Conservation (phyloP, 495 filamentous ascomycete genomes). For the Pyronema domesticum region DNA sequence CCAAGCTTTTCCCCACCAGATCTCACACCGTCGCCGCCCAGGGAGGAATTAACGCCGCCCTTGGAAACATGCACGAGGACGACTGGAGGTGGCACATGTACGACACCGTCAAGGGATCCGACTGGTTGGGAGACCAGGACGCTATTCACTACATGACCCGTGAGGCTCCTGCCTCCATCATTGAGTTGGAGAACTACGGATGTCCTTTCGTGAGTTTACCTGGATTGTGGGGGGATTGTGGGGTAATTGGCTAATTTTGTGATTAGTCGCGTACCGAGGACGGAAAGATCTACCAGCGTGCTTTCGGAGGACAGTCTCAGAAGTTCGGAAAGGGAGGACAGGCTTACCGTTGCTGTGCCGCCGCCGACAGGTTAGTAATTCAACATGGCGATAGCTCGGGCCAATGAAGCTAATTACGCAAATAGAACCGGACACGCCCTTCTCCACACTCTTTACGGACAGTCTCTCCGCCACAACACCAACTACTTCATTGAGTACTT, state of each 20-base stretch:
- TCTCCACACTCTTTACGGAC: conserved; percentile 92
- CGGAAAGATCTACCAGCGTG: conserved; percentile 93
- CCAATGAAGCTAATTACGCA: background rate
- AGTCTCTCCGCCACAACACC: conserved; percentile 89
- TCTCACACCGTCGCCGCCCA: conserved; percentile 91
- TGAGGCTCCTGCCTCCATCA: conserved; percentile 77
- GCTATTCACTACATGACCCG: conserved; percentile 99
- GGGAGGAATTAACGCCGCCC: conserved; percentile 86
- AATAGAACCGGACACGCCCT: conserved; percentile 84
- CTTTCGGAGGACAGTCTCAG: conserved; percentile 91
- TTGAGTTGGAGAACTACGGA: conserved; percentile 93
- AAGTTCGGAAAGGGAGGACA: conserved; percentile 91
- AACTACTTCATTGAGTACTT: conserved; percentile 99
- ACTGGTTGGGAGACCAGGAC: conserved; percentile 98
- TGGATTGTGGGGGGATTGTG: background rate
- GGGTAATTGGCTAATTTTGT: background rate
- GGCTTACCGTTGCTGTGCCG: conserved; percentile 89
- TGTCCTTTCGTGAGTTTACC: conserved; percentile 53
- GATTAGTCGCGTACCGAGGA: conserved; percentile 71
- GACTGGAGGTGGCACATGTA: conserved; percentile 99
- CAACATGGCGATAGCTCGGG: background rate
- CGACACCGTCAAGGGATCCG: conserved; percentile 95
- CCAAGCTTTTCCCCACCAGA: conserved; percentile 91
- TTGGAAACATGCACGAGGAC: conserved; percentile 84
- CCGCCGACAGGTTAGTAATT: conserved; percentile 44